phyloP scores from a whole-genome alignment of 768 basidiomycete genomes.

The Phlebiopsis gigantea region DNA sequence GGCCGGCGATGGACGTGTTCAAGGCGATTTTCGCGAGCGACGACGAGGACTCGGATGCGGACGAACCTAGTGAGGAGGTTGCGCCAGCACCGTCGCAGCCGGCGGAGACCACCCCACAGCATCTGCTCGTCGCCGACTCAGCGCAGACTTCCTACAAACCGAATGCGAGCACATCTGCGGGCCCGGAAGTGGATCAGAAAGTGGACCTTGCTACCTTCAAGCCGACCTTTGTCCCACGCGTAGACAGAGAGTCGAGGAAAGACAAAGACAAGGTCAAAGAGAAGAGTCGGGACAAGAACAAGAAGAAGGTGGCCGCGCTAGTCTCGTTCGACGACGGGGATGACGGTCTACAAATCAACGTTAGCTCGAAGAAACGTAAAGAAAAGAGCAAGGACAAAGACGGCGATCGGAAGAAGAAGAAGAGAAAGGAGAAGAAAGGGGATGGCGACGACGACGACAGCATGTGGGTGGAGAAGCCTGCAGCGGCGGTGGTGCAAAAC shows the following conservation, averaged over 20 bases:
- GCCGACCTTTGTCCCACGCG: constrained; percentile 80
- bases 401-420: constrained; percentile 32
- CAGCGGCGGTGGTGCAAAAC: constrained; percentile 42
- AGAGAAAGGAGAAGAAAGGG: constrained; percentile 25
- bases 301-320: constrained; percentile 47
- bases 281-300: constrained; percentile 43
- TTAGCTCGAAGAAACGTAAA: constrained; percentile 15
- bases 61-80: not conserved
- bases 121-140: not conserved
- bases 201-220: constrained; percentile 74
- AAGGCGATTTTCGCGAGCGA: constrained; percentile 98
- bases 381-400: constrained; percentile 27
- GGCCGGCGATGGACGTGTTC: constrained; percentile 90
- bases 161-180: constrained; percentile 4
- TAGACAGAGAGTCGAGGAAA: constrained; percentile 30
- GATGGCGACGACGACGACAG: constrained; percentile 38
- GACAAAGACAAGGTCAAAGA: constrained; percentile 42
- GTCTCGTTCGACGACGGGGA: constrained; percentile 80
- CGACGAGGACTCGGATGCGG: constrained; percentile 70
- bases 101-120: not conserved
- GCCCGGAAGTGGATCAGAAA: constrained; percentile 12
- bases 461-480: constrained; percentile 69
- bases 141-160: constrained; percentile 11
- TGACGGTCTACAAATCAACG: constrained; percentile 28
- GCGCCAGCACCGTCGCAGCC: not conserved